These are phyloP conservation scores for Salix arbutifolia DNA, from an alignment of 345 rosid genomes.

Conservation along the genomic window DNA sequence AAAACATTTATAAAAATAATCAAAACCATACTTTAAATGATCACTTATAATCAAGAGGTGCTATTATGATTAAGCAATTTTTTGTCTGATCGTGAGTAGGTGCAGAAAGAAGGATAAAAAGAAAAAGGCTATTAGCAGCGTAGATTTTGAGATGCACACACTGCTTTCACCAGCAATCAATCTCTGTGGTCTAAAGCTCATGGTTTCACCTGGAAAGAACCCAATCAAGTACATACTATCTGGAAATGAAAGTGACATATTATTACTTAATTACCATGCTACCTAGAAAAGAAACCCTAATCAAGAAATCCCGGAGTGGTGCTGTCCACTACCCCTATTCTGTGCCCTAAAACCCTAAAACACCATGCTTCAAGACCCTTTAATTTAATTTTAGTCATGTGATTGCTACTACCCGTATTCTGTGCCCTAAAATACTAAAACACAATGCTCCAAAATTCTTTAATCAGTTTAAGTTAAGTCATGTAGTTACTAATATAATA, in stretches of 20 bases:
- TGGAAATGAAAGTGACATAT: slow-evolving; percentile 20
- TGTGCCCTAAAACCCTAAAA: not conserved
- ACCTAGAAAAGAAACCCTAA: not conserved
- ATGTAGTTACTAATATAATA: too few relatives aligned
- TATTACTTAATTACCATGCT: not conserved
- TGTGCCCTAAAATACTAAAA: not conserved
- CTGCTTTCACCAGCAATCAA: not conserved
- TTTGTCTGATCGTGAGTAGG: not conserved
- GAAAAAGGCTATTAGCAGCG: not conserved
- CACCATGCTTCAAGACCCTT: not conserved
- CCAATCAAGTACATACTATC: not conserved
- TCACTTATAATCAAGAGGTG: not conserved
- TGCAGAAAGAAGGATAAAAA: not conserved
- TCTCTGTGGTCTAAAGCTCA: not conserved
- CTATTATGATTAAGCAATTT: not conserved
- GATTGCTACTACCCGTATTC: slow-evolving; percentile 18
- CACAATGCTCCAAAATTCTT: not conserved
- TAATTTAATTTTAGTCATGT: too few relatives aligned
- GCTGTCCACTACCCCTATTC: slow-evolving; percentile 33
- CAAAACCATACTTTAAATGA: too few relatives aligned
- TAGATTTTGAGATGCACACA: not conserved
- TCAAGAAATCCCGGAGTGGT: slow-evolving; percentile 57
- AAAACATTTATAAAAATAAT: too few relatives aligned
- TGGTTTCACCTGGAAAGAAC: slow-evolving; percentile 5
- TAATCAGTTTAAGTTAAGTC: too few relatives aligned